A percentile compares a stretch with the other conserved stretches of the same genome.
phyloP scores from a whole-genome alignment of 2,329 filamentous ascomycete species.

The Sporothrix inflata region DNA sequence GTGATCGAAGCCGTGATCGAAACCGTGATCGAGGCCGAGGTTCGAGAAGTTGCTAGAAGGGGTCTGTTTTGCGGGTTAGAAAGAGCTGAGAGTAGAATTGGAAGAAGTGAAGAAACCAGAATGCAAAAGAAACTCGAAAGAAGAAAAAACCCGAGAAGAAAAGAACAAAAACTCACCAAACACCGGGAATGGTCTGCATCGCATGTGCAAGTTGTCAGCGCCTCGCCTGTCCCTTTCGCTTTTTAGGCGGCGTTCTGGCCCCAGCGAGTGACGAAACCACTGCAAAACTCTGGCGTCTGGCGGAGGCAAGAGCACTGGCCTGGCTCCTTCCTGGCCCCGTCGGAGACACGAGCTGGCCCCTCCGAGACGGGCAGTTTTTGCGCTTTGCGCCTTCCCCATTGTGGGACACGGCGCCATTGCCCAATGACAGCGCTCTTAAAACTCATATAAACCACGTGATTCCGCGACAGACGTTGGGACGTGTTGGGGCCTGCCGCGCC shows the following conservation, averaged over 20 bases:
- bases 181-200: neutral
- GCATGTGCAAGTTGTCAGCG: constrained; percentile 17
- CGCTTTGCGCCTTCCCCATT: neutral
- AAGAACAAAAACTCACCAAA: constrained; percentile 10
- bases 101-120: neutral
- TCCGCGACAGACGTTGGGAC: constrained; percentile 18
- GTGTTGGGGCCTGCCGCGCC: constrained; percentile 1
- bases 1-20: neutral
- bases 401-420: constrained; percentile 21
- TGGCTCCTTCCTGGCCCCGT: constrained; percentile 13
- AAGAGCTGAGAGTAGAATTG: neutral
- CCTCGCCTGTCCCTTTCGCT: neutral
- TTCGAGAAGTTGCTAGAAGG: neutral
- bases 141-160: neutral
- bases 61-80: neutral
- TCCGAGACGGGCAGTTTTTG: constrained; percentile 12
- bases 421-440: constrained; percentile 27
- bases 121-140: neutral
- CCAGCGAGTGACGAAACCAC: constrained; percentile 23
- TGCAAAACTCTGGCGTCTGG: neutral
- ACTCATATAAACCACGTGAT: constrained; percentile 28
- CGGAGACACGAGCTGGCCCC: constrained; percentile 30
- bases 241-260: neutral
- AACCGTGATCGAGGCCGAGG: constrained; percentile 1
- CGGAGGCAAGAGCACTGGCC: neutral